Conservation (phyloP, 2,329 filamentous ascomycete genomes). For the Cytospora schulzeri region DNA sequence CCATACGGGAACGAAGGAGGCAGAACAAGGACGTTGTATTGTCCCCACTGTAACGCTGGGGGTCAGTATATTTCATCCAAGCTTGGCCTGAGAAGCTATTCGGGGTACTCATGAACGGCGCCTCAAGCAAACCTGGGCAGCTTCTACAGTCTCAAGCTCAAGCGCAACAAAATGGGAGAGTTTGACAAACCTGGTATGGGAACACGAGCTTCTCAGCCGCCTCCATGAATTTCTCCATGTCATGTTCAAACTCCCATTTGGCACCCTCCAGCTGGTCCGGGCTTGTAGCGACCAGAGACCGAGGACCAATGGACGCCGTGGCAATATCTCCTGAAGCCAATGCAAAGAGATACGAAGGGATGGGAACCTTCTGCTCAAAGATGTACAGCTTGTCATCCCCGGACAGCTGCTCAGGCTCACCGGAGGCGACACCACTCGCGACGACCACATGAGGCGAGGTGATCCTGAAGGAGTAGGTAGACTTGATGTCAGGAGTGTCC, state of each 20-base stretch:
- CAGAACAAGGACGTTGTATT: constrained; percentile 90
- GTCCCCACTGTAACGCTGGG: constrained; percentile 65
- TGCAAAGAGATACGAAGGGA: constrained; percentile 94
- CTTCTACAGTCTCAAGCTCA: neutral
- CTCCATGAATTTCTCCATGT: constrained; percentile 90
- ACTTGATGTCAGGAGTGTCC: constrained; percentile 96
- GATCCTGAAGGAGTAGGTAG: constrained; percentile 88
- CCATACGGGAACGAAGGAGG: constrained; percentile 90
- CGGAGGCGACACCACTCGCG: constrained; percentile 74
- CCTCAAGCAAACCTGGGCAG: neutral
- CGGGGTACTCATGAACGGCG: neutral
- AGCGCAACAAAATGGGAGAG: neutral
- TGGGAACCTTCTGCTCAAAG: constrained; percentile 89
- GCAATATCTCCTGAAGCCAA: constrained; percentile 84
- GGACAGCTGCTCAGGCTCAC: constrained; percentile 48
- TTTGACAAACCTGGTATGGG: constrained; percentile 62
- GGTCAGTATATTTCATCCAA: neutral
- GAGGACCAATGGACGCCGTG: constrained; percentile 81
- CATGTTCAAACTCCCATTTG: constrained; percentile 87
- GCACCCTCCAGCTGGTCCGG: constrained; percentile 83
- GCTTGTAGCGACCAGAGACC: constrained; percentile 82
- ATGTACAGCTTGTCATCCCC: constrained; percentile 70
- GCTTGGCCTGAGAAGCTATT: neutral
- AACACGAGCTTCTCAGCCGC: constrained; percentile 81
- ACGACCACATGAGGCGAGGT: constrained; percentile 87